Base-by-base conservation (phyloP, 2,329 filamentous ascomycete genomes). In the Trichoderma sp. region DNA sequence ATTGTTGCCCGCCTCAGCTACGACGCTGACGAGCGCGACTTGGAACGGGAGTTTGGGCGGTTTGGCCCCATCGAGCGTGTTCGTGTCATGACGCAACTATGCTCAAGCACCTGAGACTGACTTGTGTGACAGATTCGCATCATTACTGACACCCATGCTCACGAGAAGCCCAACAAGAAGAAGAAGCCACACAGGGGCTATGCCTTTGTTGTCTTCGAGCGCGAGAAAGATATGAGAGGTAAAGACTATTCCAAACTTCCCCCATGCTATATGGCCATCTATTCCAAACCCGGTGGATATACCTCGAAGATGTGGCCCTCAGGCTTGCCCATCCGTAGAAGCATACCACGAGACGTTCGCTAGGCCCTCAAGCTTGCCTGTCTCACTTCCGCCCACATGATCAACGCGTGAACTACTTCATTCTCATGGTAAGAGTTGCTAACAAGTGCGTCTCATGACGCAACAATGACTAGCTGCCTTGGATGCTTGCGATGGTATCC, bases 211-310 rank as follows among this genome's bases (percentile, higher is more conserved):
- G 92, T 98, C 63, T 99, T 94, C 76, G 94, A 98, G 79, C 90
- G 92, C 77, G 95, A 98, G 80, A 93, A 94, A 79, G 95, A 98
- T 77, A 97, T 98, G 93, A 96, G 96, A 92, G 93, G 93, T 97
- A 96, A 87, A 39, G 3, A 79, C 78, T 76, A 44, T n/a, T 75
- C 76, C 57, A 39, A 34, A 14, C 3, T 77, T 80, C 69, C 56
- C 63, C 47, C 47, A 43, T 66, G 51, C 58, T 52, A 45, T 60
- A 67, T 57, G 57, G 47, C 39, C 48, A 39, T 60, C 64, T 34
- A 34, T 44, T 52, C 44, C 54, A 57, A 57, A 51, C 67, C 60
- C 45, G 59, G 50, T 63, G 60, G 52, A 47, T 63, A 55, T 64
- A 44, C 59, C 59, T 69, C 50, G 69, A 70, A 78, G 76, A 77